Conservation (phyloP, 108 stramenopile species). For the Nannochloropsis granulata region DNA sequence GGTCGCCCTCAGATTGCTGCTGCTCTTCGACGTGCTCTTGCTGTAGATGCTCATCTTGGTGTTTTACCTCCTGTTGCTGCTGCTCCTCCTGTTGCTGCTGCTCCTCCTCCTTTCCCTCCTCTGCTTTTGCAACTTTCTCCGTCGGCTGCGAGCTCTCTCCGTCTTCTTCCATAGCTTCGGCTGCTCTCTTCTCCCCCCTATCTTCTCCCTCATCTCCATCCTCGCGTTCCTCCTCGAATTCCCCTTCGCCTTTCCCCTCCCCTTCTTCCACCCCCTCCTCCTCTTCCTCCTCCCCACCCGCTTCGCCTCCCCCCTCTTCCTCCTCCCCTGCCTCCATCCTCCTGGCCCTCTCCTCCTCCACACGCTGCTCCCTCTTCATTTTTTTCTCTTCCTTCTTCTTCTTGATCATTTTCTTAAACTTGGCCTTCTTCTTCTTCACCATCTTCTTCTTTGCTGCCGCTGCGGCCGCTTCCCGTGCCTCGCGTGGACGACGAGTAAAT, state of each 20-base stretch:
- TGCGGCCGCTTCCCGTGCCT: not conserved
- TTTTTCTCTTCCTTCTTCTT: not conserved
- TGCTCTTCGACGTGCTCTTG: not conserved
- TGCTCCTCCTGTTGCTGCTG: not conserved
- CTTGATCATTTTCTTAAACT: not conserved
- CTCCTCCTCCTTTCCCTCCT: not conserved
- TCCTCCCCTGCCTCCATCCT: not conserved
- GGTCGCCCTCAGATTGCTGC: not conserved
- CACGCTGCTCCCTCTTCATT: not conserved
- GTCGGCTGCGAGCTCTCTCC: not conserved
- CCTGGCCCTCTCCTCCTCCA: not conserved
- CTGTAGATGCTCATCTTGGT: too few relatives aligned
- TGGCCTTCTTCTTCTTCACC: not conserved
- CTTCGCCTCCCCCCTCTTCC: not conserved
- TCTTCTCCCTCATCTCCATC: not conserved
- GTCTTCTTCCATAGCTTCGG: not conserved
- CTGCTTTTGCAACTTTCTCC: not conserved
- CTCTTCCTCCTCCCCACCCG: not conserved
- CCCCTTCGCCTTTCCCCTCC: not conserved
- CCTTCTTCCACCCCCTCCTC: not conserved
- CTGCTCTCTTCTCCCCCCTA: not conserved
- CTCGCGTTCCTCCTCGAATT: not conserved
- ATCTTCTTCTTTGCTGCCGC: not conserved
- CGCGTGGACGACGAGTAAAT: not conserved
- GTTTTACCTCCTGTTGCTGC: too few relatives aligned